Percentiles rank a stretch among this genome's conserved stretches.
Conservation (phyloP, 495 filamentous ascomycete species). For the Extremus antarcticus region DNA sequence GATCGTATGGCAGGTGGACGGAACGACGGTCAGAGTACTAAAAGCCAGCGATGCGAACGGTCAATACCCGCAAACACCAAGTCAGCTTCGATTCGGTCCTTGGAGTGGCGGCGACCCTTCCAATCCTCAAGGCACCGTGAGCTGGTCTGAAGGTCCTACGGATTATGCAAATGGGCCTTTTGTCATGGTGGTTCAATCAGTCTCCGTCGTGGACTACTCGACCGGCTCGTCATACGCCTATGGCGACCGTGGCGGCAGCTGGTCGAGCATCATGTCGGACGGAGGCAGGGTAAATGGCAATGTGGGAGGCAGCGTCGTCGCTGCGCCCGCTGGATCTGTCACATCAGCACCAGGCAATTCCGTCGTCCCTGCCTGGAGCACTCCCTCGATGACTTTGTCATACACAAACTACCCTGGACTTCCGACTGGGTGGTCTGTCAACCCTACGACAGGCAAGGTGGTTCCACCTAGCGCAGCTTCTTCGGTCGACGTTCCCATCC, state of each 20-base stretch:
- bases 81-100: slow-evolving; percentile 72
- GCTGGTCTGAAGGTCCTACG: slow-evolving; percentile 76
- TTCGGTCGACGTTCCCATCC: slow-evolving; percentile 36
- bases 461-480: slow-evolving; percentile 42
- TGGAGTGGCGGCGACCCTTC: slow-evolving; percentile 76
- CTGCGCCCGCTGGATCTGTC: slow-evolving; percentile 39
- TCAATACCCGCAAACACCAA: slow-evolving; percentile 85
- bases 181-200: slow-evolving; percentile 68
- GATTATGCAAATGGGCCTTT: slow-evolving; percentile 73
- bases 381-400: slow-evolving; percentile 34
- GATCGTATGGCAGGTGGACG: slow-evolving; percentile 75
- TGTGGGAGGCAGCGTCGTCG: slow-evolving; percentile 27
- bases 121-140: slow-evolving; percentile 66
- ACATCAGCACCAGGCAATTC: slow-evolving; percentile 44
- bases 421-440: slow-evolving; percentile 62
- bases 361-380: slow-evolving; percentile 55
- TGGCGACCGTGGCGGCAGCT: slow-evolving; percentile 60
- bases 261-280: slow-evolving; percentile 67
- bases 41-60: slow-evolving; percentile 46
- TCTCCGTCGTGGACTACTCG: slow-evolving; percentile 79
- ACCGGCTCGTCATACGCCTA: slow-evolving; percentile 77
- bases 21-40: slow-evolving; percentile 56
- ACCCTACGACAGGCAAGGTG: slow-evolving; percentile 55
- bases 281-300: slow-evolving; percentile 54
- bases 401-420: slow-evolving; percentile 42